A percentile compares a stretch with the other conserved stretches of the same genome.
Conservation (phyloP, 2,329 filamentous ascomycete genomes). For the Xylariaceae sp. region DNA sequence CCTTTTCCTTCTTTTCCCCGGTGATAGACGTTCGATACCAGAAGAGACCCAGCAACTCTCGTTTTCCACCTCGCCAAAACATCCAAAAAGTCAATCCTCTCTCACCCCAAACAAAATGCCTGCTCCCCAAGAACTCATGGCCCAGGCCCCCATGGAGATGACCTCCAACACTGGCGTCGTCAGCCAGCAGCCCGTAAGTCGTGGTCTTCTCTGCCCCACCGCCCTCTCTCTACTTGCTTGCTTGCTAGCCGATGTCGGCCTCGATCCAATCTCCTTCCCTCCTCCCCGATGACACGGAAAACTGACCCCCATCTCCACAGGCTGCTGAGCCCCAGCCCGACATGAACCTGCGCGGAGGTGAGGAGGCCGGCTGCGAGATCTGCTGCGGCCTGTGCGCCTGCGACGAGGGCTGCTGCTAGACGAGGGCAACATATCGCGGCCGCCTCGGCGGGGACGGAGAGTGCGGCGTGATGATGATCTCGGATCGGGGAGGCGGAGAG, state of each 20-base stretch:
- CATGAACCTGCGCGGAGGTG: conserved; percentile 35
- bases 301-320: conserved; percentile 15
- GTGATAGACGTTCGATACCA: no score
- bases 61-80: no score
- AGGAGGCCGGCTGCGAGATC: conserved; percentile 38
- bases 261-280: no score
- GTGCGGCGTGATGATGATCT: no score
- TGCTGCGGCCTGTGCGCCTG: conserved; percentile 39
- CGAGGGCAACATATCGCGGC: no score
- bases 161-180: conserved; percentile 27
- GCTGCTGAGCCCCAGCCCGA: conserved; percentile 33
- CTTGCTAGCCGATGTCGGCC: background rate
- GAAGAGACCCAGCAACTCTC: no score
- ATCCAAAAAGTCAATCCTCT: no score
- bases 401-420: conserved; percentile 36
- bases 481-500: no score
- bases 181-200: conserved; percentile 35
- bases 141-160: conserved; percentile 37
- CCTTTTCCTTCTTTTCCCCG: no score
- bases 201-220: background rate
- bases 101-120: no score
- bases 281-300: no score
- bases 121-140: conserved; percentile 31
- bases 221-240: background rate
- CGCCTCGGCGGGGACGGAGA: no score